Conservation (phyloP, 768 basidiomycete species). For the Tephrocybe sp. region DNA sequence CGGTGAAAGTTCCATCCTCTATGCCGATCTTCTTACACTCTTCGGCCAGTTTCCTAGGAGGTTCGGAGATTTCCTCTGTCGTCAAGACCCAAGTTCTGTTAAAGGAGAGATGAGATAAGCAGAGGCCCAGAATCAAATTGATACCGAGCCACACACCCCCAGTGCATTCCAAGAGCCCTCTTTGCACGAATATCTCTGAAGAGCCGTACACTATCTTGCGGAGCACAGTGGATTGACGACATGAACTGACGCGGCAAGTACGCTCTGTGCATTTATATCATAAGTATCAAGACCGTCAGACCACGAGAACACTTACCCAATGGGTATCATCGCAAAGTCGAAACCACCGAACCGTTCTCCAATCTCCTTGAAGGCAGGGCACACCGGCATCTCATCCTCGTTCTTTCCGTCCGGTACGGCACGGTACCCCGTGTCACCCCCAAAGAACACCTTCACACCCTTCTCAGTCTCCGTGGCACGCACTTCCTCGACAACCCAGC, state of each 20-base stretch:
- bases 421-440: slow-evolving; percentile 69
- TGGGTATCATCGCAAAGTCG: slow-evolving; percentile 71
- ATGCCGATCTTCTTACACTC: slow-evolving; percentile 54
- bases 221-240: slow-evolving; percentile 64
- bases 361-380: slow-evolving; percentile 75
- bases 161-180: slow-evolving; percentile 69
- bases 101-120: too few species aligned
- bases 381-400: slow-evolving; percentile 53
- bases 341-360: slow-evolving; percentile 63
- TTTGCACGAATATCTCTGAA: slow-evolving; percentile 64
- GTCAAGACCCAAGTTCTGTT: slow-evolving; percentile 55
- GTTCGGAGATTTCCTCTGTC: slow-evolving; percentile 57
- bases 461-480: slow-evolving; percentile 3
- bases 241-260: slow-evolving; percentile 56
- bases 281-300: background rate
- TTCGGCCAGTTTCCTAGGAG: slow-evolving; percentile 51
- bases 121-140: too few species aligned
- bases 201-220: slow-evolving; percentile 66
- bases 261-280: slow-evolving; percentile 39
- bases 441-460: slow-evolving; percentile 53
- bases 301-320: slow-evolving; percentile 39
- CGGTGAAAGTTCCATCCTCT: slow-evolving; percentile 52
- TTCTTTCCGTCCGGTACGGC: slow-evolving; percentile 45
- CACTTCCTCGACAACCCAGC: slow-evolving; percentile 63
- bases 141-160: slow-evolving; percentile 45